Evolutionary conservation across 2,329 filamentous ascomycete species (phyloP).

Genomic region (Dactylellina cionopaga): DNA sequence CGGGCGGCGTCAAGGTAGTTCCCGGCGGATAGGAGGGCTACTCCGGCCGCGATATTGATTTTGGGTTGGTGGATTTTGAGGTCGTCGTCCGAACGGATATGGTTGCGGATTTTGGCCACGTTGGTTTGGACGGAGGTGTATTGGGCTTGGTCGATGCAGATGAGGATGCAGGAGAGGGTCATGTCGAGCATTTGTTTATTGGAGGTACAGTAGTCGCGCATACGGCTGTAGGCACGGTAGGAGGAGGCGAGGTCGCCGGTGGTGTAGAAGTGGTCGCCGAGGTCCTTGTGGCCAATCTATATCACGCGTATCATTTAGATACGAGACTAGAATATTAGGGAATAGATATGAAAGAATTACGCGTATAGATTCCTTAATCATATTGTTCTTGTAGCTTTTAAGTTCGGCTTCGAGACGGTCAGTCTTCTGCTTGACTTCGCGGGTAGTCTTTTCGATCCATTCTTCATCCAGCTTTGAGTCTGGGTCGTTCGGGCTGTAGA

Average conservation of each 20-base stretch:
- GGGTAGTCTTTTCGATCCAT: conserved; percentile 76
- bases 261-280: conserved; percentile 82
- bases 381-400: conserved; percentile 92
- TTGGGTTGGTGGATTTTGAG: conserved; percentile 65
- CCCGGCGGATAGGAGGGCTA: conserved; percentile 69
- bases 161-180: conserved; percentile 78
- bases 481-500: conserved; percentile 73
- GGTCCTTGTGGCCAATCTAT: conserved; percentile 93
- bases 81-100: conserved; percentile 64
- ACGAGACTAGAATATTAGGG: background rate
- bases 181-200: conserved; percentile 85
- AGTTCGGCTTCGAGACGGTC: conserved; percentile 83
- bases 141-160: conserved; percentile 79
- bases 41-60: conserved; percentile 68
- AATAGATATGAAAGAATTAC: conserved; percentile 63
- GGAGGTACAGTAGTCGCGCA: conserved; percentile 89
- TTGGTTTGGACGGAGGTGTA: conserved; percentile 76
- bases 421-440: conserved; percentile 73
- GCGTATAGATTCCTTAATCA: conserved; percentile 95
- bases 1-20: conserved; percentile 75
- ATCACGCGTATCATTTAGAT: background rate
- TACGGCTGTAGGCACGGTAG: conserved; percentile 80
- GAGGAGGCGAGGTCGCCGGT: conserved; percentile 79
- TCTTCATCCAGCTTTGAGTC: conserved; percentile 73
- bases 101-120: conserved; percentile 72